phyloP scores from a whole-genome alignment of 371 early-diverging fungal genomes.

The Apophysomyces sp. region DNA sequence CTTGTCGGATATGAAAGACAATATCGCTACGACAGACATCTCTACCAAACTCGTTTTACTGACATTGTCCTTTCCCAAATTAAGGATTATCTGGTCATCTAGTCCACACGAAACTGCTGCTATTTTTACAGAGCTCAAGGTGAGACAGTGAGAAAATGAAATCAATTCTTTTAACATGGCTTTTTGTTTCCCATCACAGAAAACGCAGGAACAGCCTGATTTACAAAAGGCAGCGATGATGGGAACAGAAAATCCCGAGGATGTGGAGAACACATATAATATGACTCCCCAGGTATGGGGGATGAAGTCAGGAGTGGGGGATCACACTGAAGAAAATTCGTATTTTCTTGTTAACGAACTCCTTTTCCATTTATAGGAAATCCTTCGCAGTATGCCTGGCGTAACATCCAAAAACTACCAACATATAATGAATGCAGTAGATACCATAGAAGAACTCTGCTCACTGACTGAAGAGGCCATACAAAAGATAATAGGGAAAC shows the following conservation, averaged over 20 bases:
- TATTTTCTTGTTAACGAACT: neutral
- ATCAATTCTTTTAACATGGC: neutral
- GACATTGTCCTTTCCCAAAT: conserved; percentile 81
- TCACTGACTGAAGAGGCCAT: conserved; percentile 45
- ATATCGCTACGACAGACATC: conserved; percentile 58
- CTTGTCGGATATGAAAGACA: conserved; percentile 56
- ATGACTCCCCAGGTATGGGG: conserved; percentile 65
- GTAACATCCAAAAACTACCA: conserved; percentile 79
- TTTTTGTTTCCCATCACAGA: conserved; percentile 33
- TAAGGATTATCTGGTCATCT: conserved; percentile 90
- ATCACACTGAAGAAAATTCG: neutral
- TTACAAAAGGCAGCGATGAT: conserved; percentile 63
- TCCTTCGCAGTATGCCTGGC: conserved; percentile 84
- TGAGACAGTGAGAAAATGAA: conserved; percentile 15
- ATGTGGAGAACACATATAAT: conserved; percentile 64
- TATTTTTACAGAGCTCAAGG: conserved; percentile 90
- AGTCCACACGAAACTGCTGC: conserved; percentile 85
- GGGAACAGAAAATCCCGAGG: conserved; percentile 69
- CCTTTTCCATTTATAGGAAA: conserved; percentile 42
- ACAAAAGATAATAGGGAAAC: conserved; percentile 54
- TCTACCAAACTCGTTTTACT: conserved; percentile 80
- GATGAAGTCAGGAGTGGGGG: neutral
- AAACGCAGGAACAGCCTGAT: conserved; percentile 74
- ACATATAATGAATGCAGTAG: conserved; percentile 63
- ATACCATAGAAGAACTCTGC: conserved; percentile 63